These are phyloP conservation scores for Nakaseomyces nivariensis DNA, from an alignment of 1,139 yeast genomes.

Conservation along the genomic window DNA sequence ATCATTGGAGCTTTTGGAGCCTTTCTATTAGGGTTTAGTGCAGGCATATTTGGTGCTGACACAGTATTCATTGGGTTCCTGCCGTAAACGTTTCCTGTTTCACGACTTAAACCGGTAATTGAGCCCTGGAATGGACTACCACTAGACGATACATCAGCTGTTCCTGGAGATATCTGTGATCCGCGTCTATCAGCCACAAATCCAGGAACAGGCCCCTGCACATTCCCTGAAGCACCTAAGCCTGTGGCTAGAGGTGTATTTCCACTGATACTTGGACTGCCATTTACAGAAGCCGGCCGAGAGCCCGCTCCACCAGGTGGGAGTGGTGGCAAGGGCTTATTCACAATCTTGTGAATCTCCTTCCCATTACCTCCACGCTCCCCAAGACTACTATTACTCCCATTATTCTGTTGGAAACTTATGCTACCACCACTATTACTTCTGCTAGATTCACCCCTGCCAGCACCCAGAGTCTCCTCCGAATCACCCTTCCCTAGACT, in stretches of 20 bases:
- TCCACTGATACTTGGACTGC: not conserved
- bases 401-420: not conserved
- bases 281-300: not conserved
- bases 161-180: not conserved
- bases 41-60: constrained; percentile 1
- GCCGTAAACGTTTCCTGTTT: not conserved
- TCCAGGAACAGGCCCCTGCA: not conserved
- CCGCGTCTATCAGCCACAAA: not conserved
- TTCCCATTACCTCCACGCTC: not conserved
- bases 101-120: not conserved
- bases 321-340: constrained; percentile 27
- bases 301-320: constrained; percentile 10
- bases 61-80: not conserved
- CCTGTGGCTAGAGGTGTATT: not conserved
- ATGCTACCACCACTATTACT: constrained; percentile 2
- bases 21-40: constrained; percentile 19
- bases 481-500: constrained; percentile 6
- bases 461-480: not conserved
- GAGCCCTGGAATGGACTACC: not conserved
- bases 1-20: constrained; percentile 20
- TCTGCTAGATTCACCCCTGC: not conserved
- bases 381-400: not conserved
- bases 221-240: not conserved
- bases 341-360: constrained; percentile 22
- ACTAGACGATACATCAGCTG: not conserved